Base-by-base conservation (phyloP, 495 filamentous ascomycete species). In the Hypoxylon crocopeplum region DNA sequence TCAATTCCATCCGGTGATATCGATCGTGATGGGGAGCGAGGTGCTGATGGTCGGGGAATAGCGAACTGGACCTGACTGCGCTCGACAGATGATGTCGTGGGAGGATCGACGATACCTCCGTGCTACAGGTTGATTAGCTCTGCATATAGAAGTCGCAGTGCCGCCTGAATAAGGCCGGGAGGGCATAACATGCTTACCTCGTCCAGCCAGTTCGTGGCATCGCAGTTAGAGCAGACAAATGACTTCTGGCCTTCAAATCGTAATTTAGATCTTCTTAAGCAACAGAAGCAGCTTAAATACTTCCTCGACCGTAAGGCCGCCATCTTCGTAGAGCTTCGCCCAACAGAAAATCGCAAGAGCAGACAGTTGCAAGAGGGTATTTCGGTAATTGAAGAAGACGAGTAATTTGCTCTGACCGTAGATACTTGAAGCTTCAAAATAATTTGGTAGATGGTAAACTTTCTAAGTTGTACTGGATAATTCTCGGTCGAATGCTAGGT, bases 71-170 rank as follows among this genome's bases (percentile, higher is more conserved):
- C 56, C 25, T 66, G 56, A 49, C 64, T 70, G 51, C 70, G 70
- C 37, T 68, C 69, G 30, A 71, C 33, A 32, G 39, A 48, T 37
- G 49, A 71, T 50, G 75, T 80, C 7, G 79, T 71, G 22, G 83
- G 80, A n/a, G 92, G 90, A 68, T 97, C 92, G 39, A 88, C 90
- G 38, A 96, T 91, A 46, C 93, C 81, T 65, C 92, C 92, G 69
- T 91, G 82, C 88, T 93, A 62, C 21, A 33, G 34, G 34, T 40
- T 67, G 41, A 38, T 47, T 25, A 70, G 42, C 29, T 30, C 7
- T 34, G 22, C 27, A 49, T 3, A 11, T 16, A 34, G 13, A 27
- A 4, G 7, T 30, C 10, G 21, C n/a, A n/a, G n/a, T n/a, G n/a
- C n/a, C n/a, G n/a, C n/a, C n/a, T n/a, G n/a, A n/a, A n/a, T n/a